Conservation (phyloP, 352 stramenopile genomes). For the Plasmopara muralis region DNA sequence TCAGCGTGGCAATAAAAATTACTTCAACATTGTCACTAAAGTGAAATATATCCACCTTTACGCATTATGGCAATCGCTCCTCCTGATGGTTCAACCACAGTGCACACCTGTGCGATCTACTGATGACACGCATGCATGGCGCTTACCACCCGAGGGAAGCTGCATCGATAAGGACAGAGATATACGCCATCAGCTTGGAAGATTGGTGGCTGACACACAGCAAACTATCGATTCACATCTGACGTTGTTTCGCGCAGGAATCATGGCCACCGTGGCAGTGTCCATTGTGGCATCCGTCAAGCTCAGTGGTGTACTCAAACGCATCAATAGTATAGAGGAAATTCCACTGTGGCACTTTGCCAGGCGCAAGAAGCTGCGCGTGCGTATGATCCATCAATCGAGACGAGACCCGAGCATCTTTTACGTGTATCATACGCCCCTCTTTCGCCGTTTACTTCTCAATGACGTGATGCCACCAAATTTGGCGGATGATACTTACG, state of each 20-base stretch:
- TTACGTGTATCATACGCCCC: constrained; percentile 79
- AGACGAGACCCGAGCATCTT: constrained; percentile 62
- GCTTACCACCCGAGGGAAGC: not conserved
- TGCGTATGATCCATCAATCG: constrained; percentile 64
- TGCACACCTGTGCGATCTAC: not conserved
- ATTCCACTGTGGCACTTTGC: constrained; percentile 60
- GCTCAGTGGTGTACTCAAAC: constrained; percentile 50
- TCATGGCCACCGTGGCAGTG: constrained; percentile 35
- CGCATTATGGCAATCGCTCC: not conserved
- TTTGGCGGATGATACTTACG: constrained; percentile 7
- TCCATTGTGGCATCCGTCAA: constrained; percentile 39
- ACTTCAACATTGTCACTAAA: constrained; percentile 1
- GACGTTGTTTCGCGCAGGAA: constrained; percentile 52
- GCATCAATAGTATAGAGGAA: constrained; percentile 47
- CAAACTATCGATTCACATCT: constrained; percentile 64
- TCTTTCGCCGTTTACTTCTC: constrained; percentile 48
- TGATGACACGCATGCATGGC: not conserved
- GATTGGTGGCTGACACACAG: constrained; percentile 28
- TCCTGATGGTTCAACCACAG: not conserved
- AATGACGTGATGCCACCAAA: constrained; percentile 44
- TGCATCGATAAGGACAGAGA: constrained; percentile 8
- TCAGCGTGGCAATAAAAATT: not conserved
- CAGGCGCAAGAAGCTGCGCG: constrained; percentile 62
- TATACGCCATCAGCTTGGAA: constrained; percentile 26
- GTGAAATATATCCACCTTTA: constrained; percentile 28